phyloP scores from a whole-genome alignment of 495 filamentous ascomycete genomes.

The Bombardia bombarda region DNA sequence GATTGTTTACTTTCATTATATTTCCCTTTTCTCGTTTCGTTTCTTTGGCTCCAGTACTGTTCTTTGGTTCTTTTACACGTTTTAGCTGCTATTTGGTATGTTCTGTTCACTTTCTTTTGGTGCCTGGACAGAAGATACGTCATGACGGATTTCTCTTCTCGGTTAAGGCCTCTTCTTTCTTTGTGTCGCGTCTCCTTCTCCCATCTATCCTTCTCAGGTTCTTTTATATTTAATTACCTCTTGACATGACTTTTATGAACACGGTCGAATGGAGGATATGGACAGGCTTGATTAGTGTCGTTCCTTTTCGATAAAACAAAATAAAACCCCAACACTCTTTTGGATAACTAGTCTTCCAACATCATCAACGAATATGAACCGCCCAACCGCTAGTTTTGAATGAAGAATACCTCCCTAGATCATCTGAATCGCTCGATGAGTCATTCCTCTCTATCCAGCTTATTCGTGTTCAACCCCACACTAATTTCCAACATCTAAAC shows the following conservation, averaged over 20 bases:
- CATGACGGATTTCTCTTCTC: background rate
- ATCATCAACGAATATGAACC: background rate
- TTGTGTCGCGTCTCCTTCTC: background rate
- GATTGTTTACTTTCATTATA: no score
- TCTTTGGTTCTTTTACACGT: background rate
- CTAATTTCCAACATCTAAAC: background rate
- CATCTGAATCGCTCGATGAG: no score
- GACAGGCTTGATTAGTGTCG: background rate
- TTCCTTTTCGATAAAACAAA: background rate
- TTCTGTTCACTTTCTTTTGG: no score
- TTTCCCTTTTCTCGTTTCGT: no score
- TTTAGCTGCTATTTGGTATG: background rate
- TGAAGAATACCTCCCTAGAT: no score
- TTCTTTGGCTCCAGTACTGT: no score
- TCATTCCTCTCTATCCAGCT: no score
- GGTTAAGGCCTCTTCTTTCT: background rate
- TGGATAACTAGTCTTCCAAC: background rate
- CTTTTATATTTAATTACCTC: no score
- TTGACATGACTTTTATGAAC: no score
- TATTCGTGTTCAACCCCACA: no score
- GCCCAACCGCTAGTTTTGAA: no score
- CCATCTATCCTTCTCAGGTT: background rate
- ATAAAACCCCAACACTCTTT: background rate
- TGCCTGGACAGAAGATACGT: background rate
- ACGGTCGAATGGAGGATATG: no score